These are phyloP conservation scores for Chlorophyllum brunneum DNA, from an alignment of 768 basidiomycete species.

Conservation along the genomic window DNA sequence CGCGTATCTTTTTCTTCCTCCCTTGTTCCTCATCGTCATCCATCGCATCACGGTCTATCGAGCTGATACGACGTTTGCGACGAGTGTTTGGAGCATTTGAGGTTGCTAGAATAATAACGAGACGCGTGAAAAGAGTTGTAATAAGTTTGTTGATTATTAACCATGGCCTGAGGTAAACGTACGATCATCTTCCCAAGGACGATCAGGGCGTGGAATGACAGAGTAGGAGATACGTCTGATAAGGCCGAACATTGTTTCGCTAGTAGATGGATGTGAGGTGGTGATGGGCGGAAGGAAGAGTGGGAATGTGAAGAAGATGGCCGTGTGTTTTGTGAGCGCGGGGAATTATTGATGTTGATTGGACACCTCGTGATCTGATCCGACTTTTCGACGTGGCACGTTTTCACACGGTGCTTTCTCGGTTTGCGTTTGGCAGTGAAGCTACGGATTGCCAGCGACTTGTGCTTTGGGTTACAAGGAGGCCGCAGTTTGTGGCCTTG, in stretches of 20 bases:
- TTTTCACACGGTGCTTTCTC: conserved; percentile 1
- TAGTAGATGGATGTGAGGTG: neutral
- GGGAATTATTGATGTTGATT: neutral
- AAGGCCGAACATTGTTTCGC: conserved; percentile 56
- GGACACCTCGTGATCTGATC: conserved; percentile 10
- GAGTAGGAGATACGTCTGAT: conserved; percentile 69
- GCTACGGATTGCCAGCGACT: no score
- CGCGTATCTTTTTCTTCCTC: conserved; percentile 42
- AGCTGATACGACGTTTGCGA: conserved; percentile 62
- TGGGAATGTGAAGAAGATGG: neutral
- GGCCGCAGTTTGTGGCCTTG: no score
- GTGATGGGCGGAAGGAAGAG: neutral
- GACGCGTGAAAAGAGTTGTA: conserved; percentile 14
- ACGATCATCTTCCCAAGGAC: conserved; percentile 80
- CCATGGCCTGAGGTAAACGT: conserved; percentile 24
- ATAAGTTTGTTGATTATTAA: neutral
- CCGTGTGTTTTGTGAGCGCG: neutral
- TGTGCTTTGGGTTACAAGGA: no score
- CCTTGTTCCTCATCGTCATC: conserved; percentile 37
- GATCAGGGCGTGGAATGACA: conserved; percentile 65
- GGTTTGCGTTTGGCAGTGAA: neutral
- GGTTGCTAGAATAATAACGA: conserved; percentile 45
- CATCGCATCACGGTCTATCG: conserved; percentile 37
- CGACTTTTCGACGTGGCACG: conserved; percentile 9
- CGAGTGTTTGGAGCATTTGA: conserved; percentile 70